Conservation (phyloP, 805 yeast genomes). For the Cyberlindnera samutprakarnensis region DNA sequence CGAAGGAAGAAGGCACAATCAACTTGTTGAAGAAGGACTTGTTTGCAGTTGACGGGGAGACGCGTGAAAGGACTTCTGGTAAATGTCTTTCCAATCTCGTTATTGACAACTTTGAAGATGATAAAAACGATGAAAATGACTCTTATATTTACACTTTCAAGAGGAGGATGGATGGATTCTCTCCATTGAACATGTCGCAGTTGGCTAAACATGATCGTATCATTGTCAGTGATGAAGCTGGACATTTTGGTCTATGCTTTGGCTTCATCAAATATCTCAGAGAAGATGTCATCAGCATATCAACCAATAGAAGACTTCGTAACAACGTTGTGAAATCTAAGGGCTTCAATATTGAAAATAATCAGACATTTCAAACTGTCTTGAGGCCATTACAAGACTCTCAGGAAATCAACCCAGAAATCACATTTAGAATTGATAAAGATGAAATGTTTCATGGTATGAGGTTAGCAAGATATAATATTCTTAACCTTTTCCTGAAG, state of each 20-base stretch:
- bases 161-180: slow-evolving; percentile 21
- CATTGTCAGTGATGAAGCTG: slow-evolving; percentile 70
- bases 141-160: slow-evolving; percentile 42
- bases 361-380: slow-evolving; percentile 48
- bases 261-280: slow-evolving; percentile 48
- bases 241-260: slow-evolving; percentile 65
- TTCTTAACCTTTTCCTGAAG: slow-evolving; percentile 56
- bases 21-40: slow-evolving; percentile 49
- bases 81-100: slow-evolving; percentile 46
- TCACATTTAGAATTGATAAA: slow-evolving; percentile 62
- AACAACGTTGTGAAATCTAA: slow-evolving; percentile 24
- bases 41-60: slow-evolving; percentile 43
- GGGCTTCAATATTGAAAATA: slow-evolving; percentile 34
- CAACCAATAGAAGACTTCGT: slow-evolving; percentile 47
- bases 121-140: slow-evolving; percentile 15
- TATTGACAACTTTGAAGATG: slow-evolving; percentile 25
- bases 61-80: slow-evolving; percentile 57
- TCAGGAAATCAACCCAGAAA: slow-evolving; percentile 4
- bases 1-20: slow-evolving; percentile 62
- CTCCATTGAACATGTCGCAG: slow-evolving; percentile 34
- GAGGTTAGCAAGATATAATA: slow-evolving; percentile 68
- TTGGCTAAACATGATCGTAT: slow-evolving; percentile 54
- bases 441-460: slow-evolving; percentile 73
- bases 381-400: slow-evolving; percentile 20
- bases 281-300: slow-evolving; percentile 36